Evolutionary conservation across 1,284 basidiomycete species (phyloP).

Genomic region (Termitomyces sp.): DNA sequence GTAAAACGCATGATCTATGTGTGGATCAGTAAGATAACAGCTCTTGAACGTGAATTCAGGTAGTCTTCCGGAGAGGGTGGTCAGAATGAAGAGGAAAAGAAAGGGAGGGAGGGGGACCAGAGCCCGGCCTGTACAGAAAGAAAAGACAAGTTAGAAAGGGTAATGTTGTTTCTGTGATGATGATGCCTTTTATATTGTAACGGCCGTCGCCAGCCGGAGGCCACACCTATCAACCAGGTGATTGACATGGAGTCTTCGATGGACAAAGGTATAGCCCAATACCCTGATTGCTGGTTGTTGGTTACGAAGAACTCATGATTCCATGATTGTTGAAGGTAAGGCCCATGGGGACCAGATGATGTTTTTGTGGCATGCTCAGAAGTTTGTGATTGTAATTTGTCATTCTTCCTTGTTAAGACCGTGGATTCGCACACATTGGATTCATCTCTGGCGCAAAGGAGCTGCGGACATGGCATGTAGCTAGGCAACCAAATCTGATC

Average conservation of each 20-base stretch:
- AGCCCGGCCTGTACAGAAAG: slow-evolving; percentile 24
- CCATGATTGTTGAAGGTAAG: background rate
- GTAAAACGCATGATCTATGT: slow-evolving; percentile 47
- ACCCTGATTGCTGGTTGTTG: background rate
- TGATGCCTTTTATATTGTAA: slow-evolving; percentile 6
- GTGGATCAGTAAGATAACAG: slow-evolving; percentile 14
- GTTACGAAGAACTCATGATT: background rate
- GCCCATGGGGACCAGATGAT: background rate
- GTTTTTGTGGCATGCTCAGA: background rate
- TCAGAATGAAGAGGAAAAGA: slow-evolving; percentile 10
- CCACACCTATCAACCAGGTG: background rate
- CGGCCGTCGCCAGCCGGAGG: slow-evolving; percentile 13
- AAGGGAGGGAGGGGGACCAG: slow-evolving; percentile 19
- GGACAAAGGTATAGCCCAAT: background rate
- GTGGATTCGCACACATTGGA: background rate
- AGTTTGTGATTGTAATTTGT: background rate
- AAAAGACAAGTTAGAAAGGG: slow-evolving; percentile 16
- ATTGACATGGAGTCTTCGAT: background rate
- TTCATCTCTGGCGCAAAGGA: background rate
- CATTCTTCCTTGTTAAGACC: background rate
- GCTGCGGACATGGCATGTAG: background rate
- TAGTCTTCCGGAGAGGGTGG: slow-evolving; percentile 14
- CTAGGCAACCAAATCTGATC: background rate
- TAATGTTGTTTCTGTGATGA: background rate
- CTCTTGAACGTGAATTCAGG: slow-evolving; percentile 18